Conservation (phyloP, 2,329 filamentous ascomycete genomes). For the Didymosphaeria variabile region DNA sequence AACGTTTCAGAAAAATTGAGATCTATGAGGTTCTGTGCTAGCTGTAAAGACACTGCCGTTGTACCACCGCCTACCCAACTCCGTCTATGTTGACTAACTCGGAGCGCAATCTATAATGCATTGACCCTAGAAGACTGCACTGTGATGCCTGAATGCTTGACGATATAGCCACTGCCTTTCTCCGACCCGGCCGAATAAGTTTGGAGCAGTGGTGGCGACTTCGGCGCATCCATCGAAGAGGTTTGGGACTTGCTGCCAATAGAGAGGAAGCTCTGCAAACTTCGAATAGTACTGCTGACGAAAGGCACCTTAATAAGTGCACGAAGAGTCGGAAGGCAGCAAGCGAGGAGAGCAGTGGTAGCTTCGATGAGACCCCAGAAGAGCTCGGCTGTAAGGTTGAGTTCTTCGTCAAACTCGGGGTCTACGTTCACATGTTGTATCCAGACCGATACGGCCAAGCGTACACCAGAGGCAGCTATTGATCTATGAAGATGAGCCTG, state of each 20-base stretch:
- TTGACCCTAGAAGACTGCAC: neutral
- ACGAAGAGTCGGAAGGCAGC: conserved; percentile 4
- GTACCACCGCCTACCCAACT: too few relatives aligned
- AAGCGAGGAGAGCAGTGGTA: conserved; percentile 1
- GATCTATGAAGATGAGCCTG: neutral
- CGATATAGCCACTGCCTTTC: neutral
- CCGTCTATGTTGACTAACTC: too few relatives aligned
- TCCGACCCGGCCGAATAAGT: neutral
- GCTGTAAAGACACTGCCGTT: too few relatives aligned
- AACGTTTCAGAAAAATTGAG: neutral
- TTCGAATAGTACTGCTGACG: neutral
- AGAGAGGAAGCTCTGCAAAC: conserved; percentile 1
- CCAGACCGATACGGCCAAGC: neutral
- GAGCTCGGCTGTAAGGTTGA: neutral
- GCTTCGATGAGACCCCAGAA: conserved; percentile 7
- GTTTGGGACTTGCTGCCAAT: neutral
- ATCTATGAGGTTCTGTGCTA: neutral
- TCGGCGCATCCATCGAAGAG: neutral
- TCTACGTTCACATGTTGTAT: neutral
- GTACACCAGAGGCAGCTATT: conserved; percentile 1
- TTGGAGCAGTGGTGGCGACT: neutral
- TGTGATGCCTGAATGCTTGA: neutral
- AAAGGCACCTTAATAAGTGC: neutral
- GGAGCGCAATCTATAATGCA: neutral
- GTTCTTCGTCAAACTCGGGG: conserved; percentile 1